Percentiles rank a stretch among this genome's conserved stretches.
These are phyloP conservation scores for Glomus cerebriforme DNA, from an alignment of 192 early-diverging fungal genomes.

Conservation along the genomic window DNA sequence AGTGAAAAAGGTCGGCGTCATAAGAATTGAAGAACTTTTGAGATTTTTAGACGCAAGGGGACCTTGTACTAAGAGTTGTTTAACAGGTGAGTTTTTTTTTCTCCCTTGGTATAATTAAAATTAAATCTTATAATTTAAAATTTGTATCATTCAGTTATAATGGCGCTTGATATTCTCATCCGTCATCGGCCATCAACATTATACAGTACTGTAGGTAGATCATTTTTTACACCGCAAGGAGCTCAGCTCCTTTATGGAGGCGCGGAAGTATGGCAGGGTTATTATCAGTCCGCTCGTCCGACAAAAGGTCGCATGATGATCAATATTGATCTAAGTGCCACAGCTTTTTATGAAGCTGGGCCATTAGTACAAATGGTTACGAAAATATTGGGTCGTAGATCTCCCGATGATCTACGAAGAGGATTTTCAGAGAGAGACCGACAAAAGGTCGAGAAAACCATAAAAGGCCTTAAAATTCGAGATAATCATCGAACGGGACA, in stretches of 20 bases:
- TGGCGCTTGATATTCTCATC: constrained; percentile 77
- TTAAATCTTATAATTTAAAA: background rate
- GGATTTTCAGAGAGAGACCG: constrained; percentile 46
- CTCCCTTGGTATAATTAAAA: background rate
- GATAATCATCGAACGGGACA: constrained; percentile 64
- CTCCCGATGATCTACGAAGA: constrained; percentile 46
- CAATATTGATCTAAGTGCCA: constrained; percentile 70
- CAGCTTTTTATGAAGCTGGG: constrained; percentile 64
- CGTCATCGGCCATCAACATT: constrained; percentile 71
- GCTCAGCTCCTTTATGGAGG: constrained; percentile 59
- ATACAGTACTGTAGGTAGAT: constrained; percentile 80
- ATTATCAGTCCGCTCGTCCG: constrained; percentile 81
- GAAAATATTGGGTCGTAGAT: constrained; percentile 61
- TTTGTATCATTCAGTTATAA: constrained; percentile 43
- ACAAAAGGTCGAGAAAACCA: constrained; percentile 44
- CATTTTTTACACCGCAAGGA: constrained; percentile 82
- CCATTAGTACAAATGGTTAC: constrained; percentile 69
- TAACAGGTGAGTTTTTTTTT: constrained; percentile 21
- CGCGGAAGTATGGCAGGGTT: constrained; percentile 90
- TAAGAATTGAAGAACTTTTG: constrained; percentile 59
- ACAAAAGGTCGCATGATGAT: constrained; percentile 57
- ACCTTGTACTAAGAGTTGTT: constrained; percentile 38
- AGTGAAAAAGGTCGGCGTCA: constrained; percentile 61
- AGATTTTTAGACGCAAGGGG: constrained; percentile 52
- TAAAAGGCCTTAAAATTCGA: constrained; percentile 57